Percentiles rank a stretch among this genome's conserved stretches.
Evolutionary conservation across 208 protist genomes (phyloP).

Genomic region (Acanthamoeba divionensis): DNA sequence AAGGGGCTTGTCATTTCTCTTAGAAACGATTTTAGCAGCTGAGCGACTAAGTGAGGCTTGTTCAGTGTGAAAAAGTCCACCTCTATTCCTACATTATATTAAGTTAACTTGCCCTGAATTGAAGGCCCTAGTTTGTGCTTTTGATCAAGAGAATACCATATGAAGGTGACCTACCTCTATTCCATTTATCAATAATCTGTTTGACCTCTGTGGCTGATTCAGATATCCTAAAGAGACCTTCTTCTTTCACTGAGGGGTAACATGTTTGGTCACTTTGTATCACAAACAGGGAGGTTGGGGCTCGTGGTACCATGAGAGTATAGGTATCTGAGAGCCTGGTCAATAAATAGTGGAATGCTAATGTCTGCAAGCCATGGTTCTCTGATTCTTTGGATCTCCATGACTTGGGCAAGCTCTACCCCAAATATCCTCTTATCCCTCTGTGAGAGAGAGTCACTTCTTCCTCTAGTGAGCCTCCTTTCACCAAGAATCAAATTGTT

Average conservation of each 20-base stretch:
- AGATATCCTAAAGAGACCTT: constrained; percentile 7
- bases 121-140: no score
- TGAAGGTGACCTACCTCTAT: neutral
- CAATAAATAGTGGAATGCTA: constrained; percentile 39
- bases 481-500: no score
- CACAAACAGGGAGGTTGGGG: neutral
- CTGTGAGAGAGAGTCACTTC: neutral
- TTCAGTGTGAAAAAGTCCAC: constrained; percentile 43
- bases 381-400: neutral
- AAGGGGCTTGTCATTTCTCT: neutral
- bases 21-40: constrained; percentile 36
- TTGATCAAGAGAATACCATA: no score
- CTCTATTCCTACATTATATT: neutral
- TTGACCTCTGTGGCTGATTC: constrained; percentile 32
- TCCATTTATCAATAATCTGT: constrained; percentile 31
- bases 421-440: constrained; percentile 18
- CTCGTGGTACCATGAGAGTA: constrained; percentile 28
- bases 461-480: neutral
- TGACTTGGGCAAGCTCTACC: neutral
- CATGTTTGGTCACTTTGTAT: neutral
- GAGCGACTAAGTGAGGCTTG: constrained; percentile 37
- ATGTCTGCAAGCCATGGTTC: neutral
- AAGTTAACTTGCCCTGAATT: neutral
- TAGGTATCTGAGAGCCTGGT: constrained; percentile 28
- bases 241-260: neutral